These are phyloP conservation scores for Eimeria sp. DNA, from an alignment of 169 alveolate species.

Conservation along the genomic window DNA sequence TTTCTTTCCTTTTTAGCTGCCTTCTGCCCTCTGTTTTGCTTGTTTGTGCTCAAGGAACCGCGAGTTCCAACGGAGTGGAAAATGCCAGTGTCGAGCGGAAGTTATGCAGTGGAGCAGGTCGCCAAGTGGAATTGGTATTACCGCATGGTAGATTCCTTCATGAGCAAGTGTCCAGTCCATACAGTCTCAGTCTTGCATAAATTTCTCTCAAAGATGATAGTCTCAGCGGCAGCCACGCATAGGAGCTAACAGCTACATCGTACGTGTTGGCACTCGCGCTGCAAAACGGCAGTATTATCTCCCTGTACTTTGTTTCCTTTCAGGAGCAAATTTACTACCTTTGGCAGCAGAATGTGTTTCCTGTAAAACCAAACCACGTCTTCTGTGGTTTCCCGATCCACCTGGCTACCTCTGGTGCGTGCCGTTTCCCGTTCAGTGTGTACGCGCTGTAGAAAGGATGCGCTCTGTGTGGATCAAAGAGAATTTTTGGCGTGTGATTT, in stretches of 20 bases:
- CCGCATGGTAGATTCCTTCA: slow-evolving; percentile 80
- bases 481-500: background rate
- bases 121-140: slow-evolving; percentile 89
- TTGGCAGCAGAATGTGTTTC: slow-evolving; percentile 87
- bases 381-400: slow-evolving; percentile 89
- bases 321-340: slow-evolving; percentile 86
- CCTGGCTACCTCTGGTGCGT: slow-evolving; percentile 85
- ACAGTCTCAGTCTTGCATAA: background rate
- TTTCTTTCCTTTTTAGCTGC: background rate
- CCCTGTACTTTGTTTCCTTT: background rate
- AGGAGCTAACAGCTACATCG: background rate
- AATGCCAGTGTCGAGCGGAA: slow-evolving; percentile 64
- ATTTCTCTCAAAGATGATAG: background rate
- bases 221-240: background rate
- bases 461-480: background rate
- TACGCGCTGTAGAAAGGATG: background rate
- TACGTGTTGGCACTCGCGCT: background rate
- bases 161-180: background rate
- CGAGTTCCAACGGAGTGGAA: slow-evolving; percentile 80
- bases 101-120: slow-evolving; percentile 86
- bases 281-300: background rate
- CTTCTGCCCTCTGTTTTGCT: background rate
- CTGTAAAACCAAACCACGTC: slow-evolving; percentile 85
- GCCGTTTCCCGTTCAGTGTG: background rate
- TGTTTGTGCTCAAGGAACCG: slow-evolving; percentile 48